phyloP scores from a whole-genome alignment of 2,329 filamentous ascomycete genomes.

The Zarea fungicola region DNA sequence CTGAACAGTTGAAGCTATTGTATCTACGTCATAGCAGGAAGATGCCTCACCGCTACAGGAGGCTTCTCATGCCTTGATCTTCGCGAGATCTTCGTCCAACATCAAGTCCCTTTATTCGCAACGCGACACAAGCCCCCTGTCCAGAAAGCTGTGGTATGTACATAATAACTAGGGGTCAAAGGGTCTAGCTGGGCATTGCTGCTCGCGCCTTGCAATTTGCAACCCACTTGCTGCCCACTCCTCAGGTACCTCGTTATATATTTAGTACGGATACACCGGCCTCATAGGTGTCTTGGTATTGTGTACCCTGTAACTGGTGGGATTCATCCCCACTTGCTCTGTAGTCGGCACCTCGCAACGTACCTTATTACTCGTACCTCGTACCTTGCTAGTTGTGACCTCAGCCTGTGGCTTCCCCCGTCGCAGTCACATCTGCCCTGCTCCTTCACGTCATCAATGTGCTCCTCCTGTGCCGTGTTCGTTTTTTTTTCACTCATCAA shows the following conservation, averaged over 20 bases:
- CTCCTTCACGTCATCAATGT: slow-evolving; percentile 13
- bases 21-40: neutral
- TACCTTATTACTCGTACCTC: neutral
- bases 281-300: neutral
- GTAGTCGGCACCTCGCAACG: neutral
- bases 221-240: too few relatives aligned
- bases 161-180: neutral
- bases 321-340: neutral
- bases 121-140: neutral
- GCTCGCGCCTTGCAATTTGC: too few relatives aligned
- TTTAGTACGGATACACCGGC: neutral
- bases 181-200: neutral
- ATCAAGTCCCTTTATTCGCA: neutral
- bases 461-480: slow-evolving; percentile 7
- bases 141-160: slow-evolving; percentile 1
- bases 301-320: neutral
- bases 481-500: neutral
- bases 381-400: neutral
- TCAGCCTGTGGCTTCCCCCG: neutral
- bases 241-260: too few relatives aligned
- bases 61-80: too few relatives aligned
- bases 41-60: neutral
- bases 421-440: slow-evolving; percentile 1
- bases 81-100: neutral
- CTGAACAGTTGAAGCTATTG: too few relatives aligned